Base-by-base conservation (phyloP, 306 rosid species). In the Fagus crenata region DNA sequence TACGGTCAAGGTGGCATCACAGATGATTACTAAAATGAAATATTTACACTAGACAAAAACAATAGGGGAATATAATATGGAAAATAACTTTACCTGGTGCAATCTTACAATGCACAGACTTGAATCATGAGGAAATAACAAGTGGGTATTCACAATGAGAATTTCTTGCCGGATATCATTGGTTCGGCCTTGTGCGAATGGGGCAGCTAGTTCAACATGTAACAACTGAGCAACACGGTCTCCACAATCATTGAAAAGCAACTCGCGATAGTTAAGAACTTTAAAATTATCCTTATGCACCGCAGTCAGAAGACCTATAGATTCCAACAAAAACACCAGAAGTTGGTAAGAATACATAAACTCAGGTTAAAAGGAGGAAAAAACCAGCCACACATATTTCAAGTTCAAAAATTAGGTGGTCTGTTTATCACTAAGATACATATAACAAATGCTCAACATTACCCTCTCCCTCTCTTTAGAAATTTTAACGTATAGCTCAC, bases 151-250 rank as follows among this genome's bases (percentile, higher is more conserved):
- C 39, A 88, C 91, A 59, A 88, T 85, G 49, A 88, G 75, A 78
- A 88, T 81, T 83, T 85, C 91, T 73, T 88, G 91, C 76, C 86
- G 75, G 32, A 81, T n/a, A 37, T 88, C 85, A 78, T 43, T 67
- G 73, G 53, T 83, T 73, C 75, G 83, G 73, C 75, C 39, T 55
- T 83, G 82, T 14, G 91, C 64, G 72, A 54, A 36, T 1, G 89
- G 77, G 77, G 81, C 69, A 37, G 78, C 67, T 37, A 88, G 73
- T 77, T 88, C 87, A 73, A 88, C 91, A 77, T 88, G 91, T 71
- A 88, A 79, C 68, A 88, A 68, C 55, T 88, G 91, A 76, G 91
- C 91, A 2, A 88, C 91, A 49, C 91, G 91, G 75, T 85, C 91
- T 22, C 89, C 89, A 46, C 78, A 81, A 75, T 88, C 91, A 46